phyloP scores from a whole-genome alignment of 306 rosid species.

The Lathyrus tuberosus region DNA sequence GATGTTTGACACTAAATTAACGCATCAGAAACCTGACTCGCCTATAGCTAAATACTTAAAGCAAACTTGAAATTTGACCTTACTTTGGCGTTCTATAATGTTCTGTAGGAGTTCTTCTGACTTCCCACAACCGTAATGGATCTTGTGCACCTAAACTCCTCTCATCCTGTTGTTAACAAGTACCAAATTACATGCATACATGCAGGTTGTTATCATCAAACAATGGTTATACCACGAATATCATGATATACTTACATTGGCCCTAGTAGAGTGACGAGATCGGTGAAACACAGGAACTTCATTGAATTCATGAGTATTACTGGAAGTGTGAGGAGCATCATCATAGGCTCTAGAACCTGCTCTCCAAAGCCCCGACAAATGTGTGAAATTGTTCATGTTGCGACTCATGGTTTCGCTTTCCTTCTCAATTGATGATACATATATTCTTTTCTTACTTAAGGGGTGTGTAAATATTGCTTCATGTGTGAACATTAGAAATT shows the following conservation, averaged over 20 bases:
- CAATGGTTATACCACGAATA: constrained; percentile 23
- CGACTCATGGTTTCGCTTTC: constrained; percentile 52
- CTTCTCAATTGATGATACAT: constrained; percentile 12
- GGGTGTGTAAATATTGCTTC: constrained; percentile 26
- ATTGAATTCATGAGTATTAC: constrained; percentile 35
- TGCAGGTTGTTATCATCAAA: neutral
- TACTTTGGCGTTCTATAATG: constrained; percentile 48
- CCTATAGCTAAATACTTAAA: neutral
- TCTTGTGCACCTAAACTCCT: constrained; percentile 38
- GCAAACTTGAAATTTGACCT: constrained; percentile 23
- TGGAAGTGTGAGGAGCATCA: constrained; percentile 37
- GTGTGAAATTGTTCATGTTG: constrained; percentile 44
- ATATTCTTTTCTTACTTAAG: constrained; percentile 25
- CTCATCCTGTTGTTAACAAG: constrained; percentile 52
- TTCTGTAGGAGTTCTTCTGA: constrained; percentile 41
- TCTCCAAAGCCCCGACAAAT: constrained; percentile 34
- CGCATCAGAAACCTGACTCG: neutral
- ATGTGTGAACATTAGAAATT: constrained; percentile 2
- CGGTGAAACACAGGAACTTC: constrained; percentile 45
- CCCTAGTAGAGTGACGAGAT: constrained; percentile 43
- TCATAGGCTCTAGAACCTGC: constrained; percentile 43
- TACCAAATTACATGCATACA: neutral
- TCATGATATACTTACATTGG: constrained; percentile 44
- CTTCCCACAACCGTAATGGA: constrained; percentile 35
- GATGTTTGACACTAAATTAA: too few species aligned